Evolutionary conservation across 208 protist genomes (phyloP).

Genomic region (Trypanosoma mega): DNA sequence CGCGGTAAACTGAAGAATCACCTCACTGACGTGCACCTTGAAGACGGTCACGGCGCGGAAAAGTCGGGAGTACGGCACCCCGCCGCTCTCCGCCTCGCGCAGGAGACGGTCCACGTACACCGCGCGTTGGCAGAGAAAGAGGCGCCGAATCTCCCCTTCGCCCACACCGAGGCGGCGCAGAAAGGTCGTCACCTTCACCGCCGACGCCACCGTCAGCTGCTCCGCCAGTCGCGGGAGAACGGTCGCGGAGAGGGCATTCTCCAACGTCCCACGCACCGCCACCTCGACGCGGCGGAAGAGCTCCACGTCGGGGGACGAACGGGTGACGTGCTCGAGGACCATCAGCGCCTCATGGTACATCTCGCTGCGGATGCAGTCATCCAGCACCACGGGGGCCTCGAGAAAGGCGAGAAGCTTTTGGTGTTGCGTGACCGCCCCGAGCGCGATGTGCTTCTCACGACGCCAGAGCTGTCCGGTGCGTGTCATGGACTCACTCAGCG

Average conservation of each 20-base stretch:
- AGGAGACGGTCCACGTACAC: conserved; percentile 44
- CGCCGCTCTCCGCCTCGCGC: conserved; percentile 39
- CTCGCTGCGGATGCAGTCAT: conserved; percentile 62
- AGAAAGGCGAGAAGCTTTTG: conserved; percentile 68
- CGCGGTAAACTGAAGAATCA: conserved; percentile 66
- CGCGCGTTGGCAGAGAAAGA: conserved; percentile 60
- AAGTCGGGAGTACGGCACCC: conserved; percentile 55
- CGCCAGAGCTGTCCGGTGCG: conserved; percentile 58
- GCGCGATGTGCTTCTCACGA: conserved; percentile 48
- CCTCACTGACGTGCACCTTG: conserved; percentile 77
- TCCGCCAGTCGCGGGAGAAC: conserved; percentile 66
- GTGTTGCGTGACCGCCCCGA: conserved; percentile 48
- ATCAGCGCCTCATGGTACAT: conserved; percentile 83
- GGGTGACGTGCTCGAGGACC: conserved; percentile 65
- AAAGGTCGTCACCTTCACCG: conserved; percentile 68
- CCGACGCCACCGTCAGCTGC: conserved; percentile 55
- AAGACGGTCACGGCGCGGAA: conserved; percentile 64
- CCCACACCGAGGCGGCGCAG: conserved; percentile 48
- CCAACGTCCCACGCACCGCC: conserved; percentile 28
- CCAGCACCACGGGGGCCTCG: conserved; percentile 62
- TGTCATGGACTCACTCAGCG: conserved; percentile 39
- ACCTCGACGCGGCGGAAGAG: conserved; percentile 26
- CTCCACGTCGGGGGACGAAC: conserved; percentile 27
- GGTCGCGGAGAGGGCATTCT: conserved; percentile 33
- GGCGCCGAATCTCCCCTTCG: conserved; percentile 26